phyloP scores from a whole-genome alignment of 2,329 filamentous ascomycete species.

The Stagonosporopsis rhizophila region DNA sequence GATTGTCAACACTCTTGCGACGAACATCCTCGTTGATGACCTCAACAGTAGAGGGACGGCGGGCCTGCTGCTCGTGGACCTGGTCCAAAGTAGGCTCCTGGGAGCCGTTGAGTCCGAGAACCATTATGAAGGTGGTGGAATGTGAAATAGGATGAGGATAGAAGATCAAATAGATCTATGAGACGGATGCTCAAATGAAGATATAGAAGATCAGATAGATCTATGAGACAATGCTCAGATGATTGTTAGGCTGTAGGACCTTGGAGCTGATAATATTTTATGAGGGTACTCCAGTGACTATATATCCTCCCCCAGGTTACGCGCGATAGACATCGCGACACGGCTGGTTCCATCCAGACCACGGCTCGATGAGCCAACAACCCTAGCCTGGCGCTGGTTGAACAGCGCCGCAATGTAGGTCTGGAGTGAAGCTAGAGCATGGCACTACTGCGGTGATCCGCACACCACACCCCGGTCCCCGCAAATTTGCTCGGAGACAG shows the following conservation, averaged over 20 bases:
- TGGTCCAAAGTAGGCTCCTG: constrained; percentile 47
- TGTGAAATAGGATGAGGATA: constrained; percentile 8
- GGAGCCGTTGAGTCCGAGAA: constrained; percentile 35
- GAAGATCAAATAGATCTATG: constrained; percentile 5
- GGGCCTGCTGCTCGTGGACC: constrained; percentile 46
- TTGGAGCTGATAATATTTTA: constrained; percentile 30
- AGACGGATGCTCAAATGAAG: constrained; percentile 22
- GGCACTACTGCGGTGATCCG: constrained; percentile 26
- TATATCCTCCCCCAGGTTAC: constrained; percentile 30
- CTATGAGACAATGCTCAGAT: constrained; percentile 21
- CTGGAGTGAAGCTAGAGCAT: constrained; percentile 20
- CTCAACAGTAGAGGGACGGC: constrained; percentile 46
- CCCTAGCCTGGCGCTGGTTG: constrained; percentile 26
- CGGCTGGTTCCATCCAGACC: constrained; percentile 36
- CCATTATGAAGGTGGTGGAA: constrained; percentile 26
- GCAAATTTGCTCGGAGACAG: constrained; percentile 22
- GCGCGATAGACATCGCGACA: constrained; percentile 24
- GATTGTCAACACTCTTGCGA: constrained; percentile 47
- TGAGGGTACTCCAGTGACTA: constrained; percentile 24
- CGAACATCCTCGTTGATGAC: constrained; percentile 42
- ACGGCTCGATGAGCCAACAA: constrained; percentile 23
- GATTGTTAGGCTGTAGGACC: constrained; percentile 24
- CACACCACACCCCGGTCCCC: constrained; percentile 24
- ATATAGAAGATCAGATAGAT: constrained; percentile 1
- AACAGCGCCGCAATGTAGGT: constrained; percentile 17